Base-by-base conservation (phyloP, 805 yeast genomes). In the Candida glaebosa region DNA sequence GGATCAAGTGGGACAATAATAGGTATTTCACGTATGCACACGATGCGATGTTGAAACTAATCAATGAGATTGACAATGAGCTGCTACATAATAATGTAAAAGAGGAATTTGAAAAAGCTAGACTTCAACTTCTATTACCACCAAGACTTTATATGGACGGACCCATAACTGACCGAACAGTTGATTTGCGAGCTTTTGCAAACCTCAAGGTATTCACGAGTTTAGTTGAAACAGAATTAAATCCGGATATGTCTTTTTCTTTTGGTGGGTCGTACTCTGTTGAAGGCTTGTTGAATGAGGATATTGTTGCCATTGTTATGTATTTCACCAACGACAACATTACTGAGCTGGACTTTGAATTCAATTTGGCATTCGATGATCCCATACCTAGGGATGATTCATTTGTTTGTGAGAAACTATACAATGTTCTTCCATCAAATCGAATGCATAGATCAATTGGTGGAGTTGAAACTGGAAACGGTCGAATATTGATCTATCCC, bases 211-310 rank as follows among this genome's bases (percentile, higher is more conserved):
- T 69, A 2, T 63, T 69, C 34, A 65, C 58, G 8, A 69, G 69
- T 41, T 28, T 69, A 46, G 72, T 72, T 16, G 64, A 62, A 42
- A 69, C 69, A 35, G 65, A 63, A 39, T 50, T 69, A 37, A 65
- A 69, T 1, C 73, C 74, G 0, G 70, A 68, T 33, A 60, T 58
- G 18, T 68, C 73, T 2, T 37, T 37, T 2, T 69, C 67, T 39
- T 40, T 47, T 2, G 75, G 75, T 3, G 73, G 73, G 0, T 46
- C 66, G 2, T 69, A 73, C 73, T 73, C 68, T 41, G 60, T 69
- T 1, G 73, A 69, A 48, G 75, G 74, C 1, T 54, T 67, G 5
- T 56, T 58, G 18, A 64, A 63, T 44, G 75, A 69, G 45, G 64
- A 65, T 41, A 69, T 69, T 36, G 63, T 69, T 4, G 73, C 73